These are phyloP conservation scores for Suhomyces yuchorum DNA, from an alignment of 1,139 yeast species.

Conservation along the genomic window DNA sequence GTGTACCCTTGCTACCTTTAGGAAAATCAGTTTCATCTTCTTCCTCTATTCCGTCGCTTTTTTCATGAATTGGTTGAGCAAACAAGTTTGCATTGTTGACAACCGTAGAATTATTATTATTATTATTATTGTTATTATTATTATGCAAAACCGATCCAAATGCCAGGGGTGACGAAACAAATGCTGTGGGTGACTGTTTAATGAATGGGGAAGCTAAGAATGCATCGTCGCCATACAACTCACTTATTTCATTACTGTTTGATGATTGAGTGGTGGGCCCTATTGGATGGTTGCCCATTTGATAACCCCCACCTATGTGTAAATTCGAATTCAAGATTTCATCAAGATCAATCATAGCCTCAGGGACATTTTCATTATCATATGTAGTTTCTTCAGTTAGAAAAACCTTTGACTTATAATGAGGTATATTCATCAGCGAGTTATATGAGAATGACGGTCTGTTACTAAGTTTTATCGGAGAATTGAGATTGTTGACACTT, in stretches of 20 bases:
- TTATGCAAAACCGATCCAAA: background rate
- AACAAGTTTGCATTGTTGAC: conserved; percentile 17
- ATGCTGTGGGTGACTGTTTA: conserved; percentile 27
- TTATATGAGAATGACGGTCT: conserved; percentile 23
- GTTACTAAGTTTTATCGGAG: conserved; percentile 39
- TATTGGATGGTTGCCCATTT: conserved; percentile 11
- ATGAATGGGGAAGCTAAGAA: conserved; percentile 38
- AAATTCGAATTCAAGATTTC: conserved; percentile 51
- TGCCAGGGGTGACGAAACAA: background rate
- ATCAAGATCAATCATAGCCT: conserved; percentile 65
- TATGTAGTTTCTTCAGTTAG: conserved; percentile 37
- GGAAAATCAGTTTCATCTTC: conserved; percentile 21
- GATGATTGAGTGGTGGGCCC: conserved; percentile 31
- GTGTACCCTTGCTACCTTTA: conserved; percentile 23
- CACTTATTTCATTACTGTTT: conserved; percentile 52
- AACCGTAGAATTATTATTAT: background rate
- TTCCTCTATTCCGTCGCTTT: conserved; percentile 26
- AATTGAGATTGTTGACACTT: conserved; percentile 28
- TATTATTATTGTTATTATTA: background rate
- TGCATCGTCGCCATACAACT: conserved; percentile 30
- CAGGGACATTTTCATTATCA: conserved; percentile 50
- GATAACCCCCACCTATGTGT: conserved; percentile 29
- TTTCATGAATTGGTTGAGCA: conserved; percentile 39
- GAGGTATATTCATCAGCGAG: conserved; percentile 19
- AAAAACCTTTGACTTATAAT: conserved; percentile 29